Evolutionary conservation across 495 filamentous ascomycete species (phyloP).

Genomic region (Stereocaulon alpinum): DNA sequence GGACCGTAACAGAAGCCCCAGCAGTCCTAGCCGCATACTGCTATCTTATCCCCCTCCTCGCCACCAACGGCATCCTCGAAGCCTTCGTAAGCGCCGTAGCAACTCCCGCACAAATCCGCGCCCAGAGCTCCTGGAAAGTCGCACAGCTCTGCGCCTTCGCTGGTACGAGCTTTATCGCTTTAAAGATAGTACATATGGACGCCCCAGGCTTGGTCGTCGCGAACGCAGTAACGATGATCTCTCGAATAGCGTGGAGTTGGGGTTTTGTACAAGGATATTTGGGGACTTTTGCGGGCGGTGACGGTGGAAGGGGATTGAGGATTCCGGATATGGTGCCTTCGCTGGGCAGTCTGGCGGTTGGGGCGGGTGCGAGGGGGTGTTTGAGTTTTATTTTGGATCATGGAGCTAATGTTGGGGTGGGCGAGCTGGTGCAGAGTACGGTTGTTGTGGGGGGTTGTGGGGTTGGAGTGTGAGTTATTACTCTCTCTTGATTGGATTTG

Average conservation of each 20-base stretch:
- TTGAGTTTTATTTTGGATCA: slow-evolving; percentile 21
- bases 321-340: slow-evolving; percentile 22
- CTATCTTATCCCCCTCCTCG: slow-evolving; percentile 86
- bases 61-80: slow-evolving; percentile 83
- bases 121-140: slow-evolving; percentile 74
- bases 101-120: slow-evolving; percentile 53
- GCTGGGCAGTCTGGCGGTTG: slow-evolving; percentile 29
- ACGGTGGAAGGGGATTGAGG: slow-evolving; percentile 23
- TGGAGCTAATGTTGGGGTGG: slow-evolving; percentile 24
- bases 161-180: slow-evolving; percentile 55
- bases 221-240: slow-evolving; percentile 75
- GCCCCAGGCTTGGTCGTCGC: slow-evolving; percentile 73
- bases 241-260: slow-evolving; percentile 71
- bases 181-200: slow-evolving; percentile 54
- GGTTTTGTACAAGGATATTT: slow-evolving; percentile 62
- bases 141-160: slow-evolving; percentile 66
- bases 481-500: too few species aligned
- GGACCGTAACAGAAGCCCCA: slow-evolving; percentile 52
- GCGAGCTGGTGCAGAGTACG: slow-evolving; percentile 42
- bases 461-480: slow-evolving; percentile 31
- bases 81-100: slow-evolving; percentile 86
- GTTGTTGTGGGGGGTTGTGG: slow-evolving; percentile 43
- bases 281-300: slow-evolving; percentile 22
- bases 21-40: slow-evolving; percentile 72
- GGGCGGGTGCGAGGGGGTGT: slow-evolving; percentile 26